phyloP scores from a whole-genome alignment of 169 alveolate species.

The Cryptosporidium tyzzeri region DNA sequence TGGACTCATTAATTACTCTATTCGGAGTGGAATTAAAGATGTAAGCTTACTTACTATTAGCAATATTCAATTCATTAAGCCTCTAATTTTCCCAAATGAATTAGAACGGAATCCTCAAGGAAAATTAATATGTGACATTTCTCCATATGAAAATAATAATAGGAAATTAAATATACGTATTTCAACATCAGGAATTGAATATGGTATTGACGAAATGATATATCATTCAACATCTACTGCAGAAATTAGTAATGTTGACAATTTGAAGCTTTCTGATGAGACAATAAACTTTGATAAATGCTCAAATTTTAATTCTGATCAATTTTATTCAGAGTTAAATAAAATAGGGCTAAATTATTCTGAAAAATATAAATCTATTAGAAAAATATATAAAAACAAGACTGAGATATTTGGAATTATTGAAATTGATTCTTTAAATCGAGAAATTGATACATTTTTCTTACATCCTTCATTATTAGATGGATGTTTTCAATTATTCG shows the following conservation, averaged over 20 bases:
- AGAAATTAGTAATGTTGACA: neutral
- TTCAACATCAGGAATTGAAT: conserved; percentile 13
- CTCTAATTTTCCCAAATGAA: conserved; percentile 41
- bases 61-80: conserved; percentile 6
- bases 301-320: neutral
- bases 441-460: neutral
- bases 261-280: neutral
- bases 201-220: neutral
- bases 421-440: neutral
- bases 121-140: conserved; percentile 36
- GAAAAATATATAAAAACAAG: conserved; percentile 13
- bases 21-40: conserved; percentile 24
- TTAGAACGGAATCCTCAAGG: conserved; percentile 7
- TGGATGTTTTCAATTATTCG: conserved; percentile 69
- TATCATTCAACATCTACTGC: conserved; percentile 17
- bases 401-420: conserved; percentile 28
- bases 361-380: conserved; percentile 18
- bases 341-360: conserved; percentile 32
- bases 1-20: conserved; percentile 33
- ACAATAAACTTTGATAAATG: neutral
- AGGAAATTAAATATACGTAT: neutral
- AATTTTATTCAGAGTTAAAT: conserved; percentile 20
- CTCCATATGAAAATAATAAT: neutral
- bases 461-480: conserved; percentile 68
- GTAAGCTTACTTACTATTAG: neutral